phyloP scores from a whole-genome alignment of 2,329 filamentous ascomycete genomes.

The Rhytidhysteron rufulum region DNA sequence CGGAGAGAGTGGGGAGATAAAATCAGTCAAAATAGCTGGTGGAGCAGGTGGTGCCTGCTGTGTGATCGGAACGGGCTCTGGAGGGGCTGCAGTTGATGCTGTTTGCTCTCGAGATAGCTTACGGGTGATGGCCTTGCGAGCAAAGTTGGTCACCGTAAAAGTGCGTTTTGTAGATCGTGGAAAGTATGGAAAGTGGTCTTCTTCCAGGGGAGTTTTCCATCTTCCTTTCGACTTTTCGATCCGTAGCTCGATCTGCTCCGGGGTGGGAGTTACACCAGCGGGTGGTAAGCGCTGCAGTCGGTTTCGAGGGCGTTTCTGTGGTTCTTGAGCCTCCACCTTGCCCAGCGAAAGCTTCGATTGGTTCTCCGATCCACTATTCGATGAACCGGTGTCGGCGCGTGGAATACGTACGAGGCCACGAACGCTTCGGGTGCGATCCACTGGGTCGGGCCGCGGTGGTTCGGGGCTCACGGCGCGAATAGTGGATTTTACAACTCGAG shows the following conservation, averaged over 20 bases:
- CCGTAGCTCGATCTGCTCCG: conserved; percentile 37
- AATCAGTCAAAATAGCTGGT: conserved; percentile 1
- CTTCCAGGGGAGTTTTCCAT: conserved; percentile 41
- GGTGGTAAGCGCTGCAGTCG: conserved; percentile 3
- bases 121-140: neutral
- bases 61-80: neutral
- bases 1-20: conserved; percentile 38
- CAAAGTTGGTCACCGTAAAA: conserved; percentile 11
- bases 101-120: neutral
- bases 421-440: conserved; percentile 8
- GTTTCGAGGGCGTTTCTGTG: conserved; percentile 7
- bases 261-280: conserved; percentile 25
- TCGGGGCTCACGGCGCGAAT: conserved; percentile 35
- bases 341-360: conserved; percentile 3
- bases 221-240: conserved; percentile 36
- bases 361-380: conserved; percentile 3
- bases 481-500: conserved; percentile 27
- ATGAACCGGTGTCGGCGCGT: conserved; percentile 9
- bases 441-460: conserved; percentile 3
- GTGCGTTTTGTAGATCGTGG: conserved; percentile 24
- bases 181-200: conserved; percentile 22
- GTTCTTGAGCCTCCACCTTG: conserved; percentile 1
- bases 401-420: conserved; percentile 8
- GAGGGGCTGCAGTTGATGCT: no score
- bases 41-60: neutral